Evolutionary conservation across 495 filamentous ascomycete genomes (phyloP).

Genomic region (Delitschia confertaspora): DNA sequence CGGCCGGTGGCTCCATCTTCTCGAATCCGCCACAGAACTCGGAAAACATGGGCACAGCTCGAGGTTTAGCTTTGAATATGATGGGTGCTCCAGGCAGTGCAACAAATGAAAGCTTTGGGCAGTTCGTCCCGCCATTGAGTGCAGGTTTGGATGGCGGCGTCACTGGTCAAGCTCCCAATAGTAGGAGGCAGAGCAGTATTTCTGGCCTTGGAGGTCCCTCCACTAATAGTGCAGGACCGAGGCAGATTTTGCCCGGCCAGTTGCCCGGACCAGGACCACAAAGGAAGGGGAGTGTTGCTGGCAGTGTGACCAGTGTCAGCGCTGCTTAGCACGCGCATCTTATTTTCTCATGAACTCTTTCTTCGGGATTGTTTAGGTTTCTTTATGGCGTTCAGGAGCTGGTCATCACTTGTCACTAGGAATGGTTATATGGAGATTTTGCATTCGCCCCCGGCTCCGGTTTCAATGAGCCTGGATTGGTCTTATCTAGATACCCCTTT

Average conservation of each 20-base stretch:
- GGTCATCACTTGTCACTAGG: too few relatives aligned
- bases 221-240: conserved; percentile 4
- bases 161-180: conserved; percentile 8
- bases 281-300: conserved; percentile 23
- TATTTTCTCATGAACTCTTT: not conserved
- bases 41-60: conserved; percentile 9
- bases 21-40: conserved; percentile 1
- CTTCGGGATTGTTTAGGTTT: not conserved
- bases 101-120: conserved; percentile 16
- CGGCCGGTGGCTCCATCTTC: conserved; percentile 28
- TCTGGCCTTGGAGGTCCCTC: too few relatives aligned
- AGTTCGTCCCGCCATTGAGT: conserved; percentile 18
- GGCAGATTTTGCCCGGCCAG: conserved; percentile 26
- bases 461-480: too few relatives aligned
- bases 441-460: too few relatives aligned
- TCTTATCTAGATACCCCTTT: too few relatives aligned
- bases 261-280: conserved; percentile 23
- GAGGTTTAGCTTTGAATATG: conserved; percentile 15
- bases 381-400: too few relatives aligned
- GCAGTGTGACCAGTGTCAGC: conserved; percentile 20
- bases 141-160: conserved; percentile 18
- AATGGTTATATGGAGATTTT: too few relatives aligned
- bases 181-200: conserved; percentile 21
- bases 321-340: not conserved
- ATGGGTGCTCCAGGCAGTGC: conserved; percentile 22